Evolutionary conservation across 371 early-diverging fungal genomes (phyloP).

Genomic region (Actinomucor elegans): DNA sequence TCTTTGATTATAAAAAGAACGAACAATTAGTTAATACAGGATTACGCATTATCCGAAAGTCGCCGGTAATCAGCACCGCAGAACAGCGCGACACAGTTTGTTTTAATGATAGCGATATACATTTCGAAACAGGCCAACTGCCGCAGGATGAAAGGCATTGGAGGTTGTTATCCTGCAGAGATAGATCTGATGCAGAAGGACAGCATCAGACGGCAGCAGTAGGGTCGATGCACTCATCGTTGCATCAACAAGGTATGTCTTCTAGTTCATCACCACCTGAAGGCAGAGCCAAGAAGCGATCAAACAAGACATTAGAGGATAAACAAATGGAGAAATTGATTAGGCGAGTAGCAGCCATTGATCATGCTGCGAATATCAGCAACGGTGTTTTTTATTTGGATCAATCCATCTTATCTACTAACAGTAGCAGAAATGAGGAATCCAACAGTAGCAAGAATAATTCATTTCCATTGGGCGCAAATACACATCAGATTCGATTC

Average conservation of each 20-base stretch:
- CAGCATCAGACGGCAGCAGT: background rate
- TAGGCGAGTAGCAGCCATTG: background rate
- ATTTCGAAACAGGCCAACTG: too few relatives aligned
- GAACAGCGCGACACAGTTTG: background rate
- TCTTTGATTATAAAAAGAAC: conserved; percentile 13
- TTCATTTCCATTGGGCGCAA: conserved; percentile 2
- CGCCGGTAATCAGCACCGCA: background rate
- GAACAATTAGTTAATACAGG: conserved; percentile 15
- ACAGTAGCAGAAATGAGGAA: too few relatives aligned
- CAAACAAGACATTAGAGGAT: conserved; percentile 5
- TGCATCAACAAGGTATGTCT: too few relatives aligned
- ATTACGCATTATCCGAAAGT: background rate
- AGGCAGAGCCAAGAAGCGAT: too few relatives aligned
- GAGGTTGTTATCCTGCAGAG: too few relatives aligned
- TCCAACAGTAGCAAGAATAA: too few relatives aligned
- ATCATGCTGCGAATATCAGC: background rate
- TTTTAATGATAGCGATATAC: background rate
- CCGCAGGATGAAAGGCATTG: too few relatives aligned
- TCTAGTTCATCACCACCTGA: too few relatives aligned
- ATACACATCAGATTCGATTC: conserved; percentile 5
- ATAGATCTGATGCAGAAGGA: too few relatives aligned
- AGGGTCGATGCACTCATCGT: too few relatives aligned
- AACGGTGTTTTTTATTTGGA: background rate
- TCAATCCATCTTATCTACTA: too few relatives aligned
- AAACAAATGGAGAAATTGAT: conserved; percentile 9